phyloP scores from a whole-genome alignment of 2,329 filamentous ascomycete genomes.

The Phyllosticta paracitricarpa region DNA sequence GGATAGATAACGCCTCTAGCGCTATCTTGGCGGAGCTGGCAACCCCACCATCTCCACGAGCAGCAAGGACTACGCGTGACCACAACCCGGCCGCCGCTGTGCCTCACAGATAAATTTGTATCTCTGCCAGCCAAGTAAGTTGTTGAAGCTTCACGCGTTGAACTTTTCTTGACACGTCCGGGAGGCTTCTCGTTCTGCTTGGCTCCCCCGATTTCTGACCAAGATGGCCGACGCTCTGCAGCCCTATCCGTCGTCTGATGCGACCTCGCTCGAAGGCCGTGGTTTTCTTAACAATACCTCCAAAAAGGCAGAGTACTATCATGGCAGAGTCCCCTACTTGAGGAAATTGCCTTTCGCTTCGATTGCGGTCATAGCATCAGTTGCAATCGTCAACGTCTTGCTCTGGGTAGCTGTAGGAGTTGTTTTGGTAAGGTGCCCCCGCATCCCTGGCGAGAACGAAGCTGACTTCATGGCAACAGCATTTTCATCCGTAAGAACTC shows the following conservation, averaged over 20 bases:
- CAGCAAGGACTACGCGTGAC: neutral
- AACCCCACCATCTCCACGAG: constrained; percentile 4
- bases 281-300: constrained; percentile 13
- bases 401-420: constrained; percentile 51
- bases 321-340: constrained; percentile 44
- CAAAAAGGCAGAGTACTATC: constrained; percentile 17
- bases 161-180: neutral
- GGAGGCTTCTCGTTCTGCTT: no score
- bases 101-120: neutral
- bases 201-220: neutral
- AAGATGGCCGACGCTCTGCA: constrained; percentile 1
- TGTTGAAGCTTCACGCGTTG: neutral
- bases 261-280: neutral
- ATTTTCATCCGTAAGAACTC: constrained; percentile 22
- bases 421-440: constrained; percentile 39
- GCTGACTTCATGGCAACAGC: constrained; percentile 11
- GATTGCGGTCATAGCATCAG: constrained; percentile 45
- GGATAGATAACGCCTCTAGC: constrained; percentile 8
- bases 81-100: neutral
- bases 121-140: neutral
- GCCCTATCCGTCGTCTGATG: neutral
- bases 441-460: neutral
- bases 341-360: constrained; percentile 47
- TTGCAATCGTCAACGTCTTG: constrained; percentile 44
- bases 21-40: neutral